Conservation (phyloP, 2,329 filamentous ascomycete species). For the Colletotrichum incanum region DNA sequence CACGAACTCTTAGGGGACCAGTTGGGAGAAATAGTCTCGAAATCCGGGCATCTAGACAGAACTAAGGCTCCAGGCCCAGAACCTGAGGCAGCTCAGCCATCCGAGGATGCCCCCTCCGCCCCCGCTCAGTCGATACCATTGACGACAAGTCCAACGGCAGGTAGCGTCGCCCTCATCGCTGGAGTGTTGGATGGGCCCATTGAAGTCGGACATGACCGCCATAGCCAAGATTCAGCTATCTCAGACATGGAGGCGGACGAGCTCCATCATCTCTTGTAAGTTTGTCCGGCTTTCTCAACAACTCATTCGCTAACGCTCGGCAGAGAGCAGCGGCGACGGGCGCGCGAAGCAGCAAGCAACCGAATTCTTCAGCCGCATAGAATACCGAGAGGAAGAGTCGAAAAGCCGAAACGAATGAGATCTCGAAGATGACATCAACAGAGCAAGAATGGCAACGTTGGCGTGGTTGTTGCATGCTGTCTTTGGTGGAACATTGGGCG, state of each 20-base stretch:
- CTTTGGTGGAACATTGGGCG: no score
- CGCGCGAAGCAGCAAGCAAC: slow-evolving; percentile 19
- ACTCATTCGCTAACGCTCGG: neutral
- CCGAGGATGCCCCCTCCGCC: neutral
- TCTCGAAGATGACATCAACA: neutral
- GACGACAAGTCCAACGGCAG: neutral
- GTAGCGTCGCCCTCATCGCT: neutral
- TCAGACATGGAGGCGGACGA: slow-evolving; percentile 22
- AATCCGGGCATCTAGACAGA: no score
- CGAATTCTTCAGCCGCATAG: slow-evolving; percentile 6
- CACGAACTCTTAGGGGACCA: neutral
- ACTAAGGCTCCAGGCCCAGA: neutral
- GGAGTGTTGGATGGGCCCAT: neutral
- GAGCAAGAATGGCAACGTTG: neutral
- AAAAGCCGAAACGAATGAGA: slow-evolving; percentile 30
- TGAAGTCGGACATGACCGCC: slow-evolving; percentile 8
- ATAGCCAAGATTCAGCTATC: slow-evolving; percentile 20
- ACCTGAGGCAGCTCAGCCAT: neutral
- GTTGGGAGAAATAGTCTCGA: neutral
- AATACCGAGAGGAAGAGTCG: slow-evolving; percentile 13
- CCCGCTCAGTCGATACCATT: neutral
- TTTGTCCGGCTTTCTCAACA: neutral
- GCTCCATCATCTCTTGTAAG: slow-evolving; percentile 19
- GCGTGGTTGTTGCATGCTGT: neutral
- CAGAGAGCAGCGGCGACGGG: slow-evolving; percentile 13